Conservation (phyloP, 805 yeast genomes). For the Barnettozyma salicaria region DNA sequence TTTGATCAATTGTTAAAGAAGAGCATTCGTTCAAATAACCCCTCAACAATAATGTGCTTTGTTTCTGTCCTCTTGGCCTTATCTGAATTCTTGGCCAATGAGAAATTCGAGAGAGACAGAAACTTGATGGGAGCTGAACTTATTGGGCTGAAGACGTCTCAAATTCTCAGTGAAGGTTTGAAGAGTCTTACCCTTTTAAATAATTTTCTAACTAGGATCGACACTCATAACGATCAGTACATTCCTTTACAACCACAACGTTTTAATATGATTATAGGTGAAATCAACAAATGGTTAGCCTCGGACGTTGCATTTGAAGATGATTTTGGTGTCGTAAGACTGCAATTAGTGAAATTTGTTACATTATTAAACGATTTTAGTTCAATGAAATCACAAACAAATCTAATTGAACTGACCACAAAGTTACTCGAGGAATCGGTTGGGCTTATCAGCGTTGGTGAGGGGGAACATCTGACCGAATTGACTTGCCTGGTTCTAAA, state of each 20-base stretch:
- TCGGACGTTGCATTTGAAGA: slow-evolving; percentile 55
- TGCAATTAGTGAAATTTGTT: slow-evolving; percentile 45
- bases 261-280: slow-evolving; percentile 52
- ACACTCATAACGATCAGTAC: slow-evolving; percentile 24
- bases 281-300: slow-evolving; percentile 52
- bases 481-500: slow-evolving; percentile 43
- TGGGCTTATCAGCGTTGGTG: slow-evolving; percentile 36
- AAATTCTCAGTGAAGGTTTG: slow-evolving; percentile 39
- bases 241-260: slow-evolving; percentile 59
- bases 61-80: slow-evolving; percentile 32
- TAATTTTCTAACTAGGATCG: slow-evolving; percentile 29
- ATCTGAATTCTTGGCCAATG: slow-evolving; percentile 31
- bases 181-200: slow-evolving; percentile 43
- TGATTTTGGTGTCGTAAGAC: slow-evolving; percentile 45
- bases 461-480: slow-evolving; percentile 31
- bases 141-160: slow-evolving; percentile 43
- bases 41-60: slow-evolving; percentile 18
- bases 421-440: slow-evolving; percentile 40
- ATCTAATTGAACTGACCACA: slow-evolving; percentile 33
- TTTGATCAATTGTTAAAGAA: slow-evolving; percentile 31
- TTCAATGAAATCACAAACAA: slow-evolving; percentile 1
- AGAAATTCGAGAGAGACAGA: slow-evolving; percentile 45
- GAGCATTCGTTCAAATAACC: slow-evolving; percentile 30
- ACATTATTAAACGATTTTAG: slow-evolving; percentile 25
- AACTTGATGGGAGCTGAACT: slow-evolving; percentile 61